Base-by-base conservation (phyloP, 1,284 basidiomycete species). In the Singerocomus inundabilis region DNA sequence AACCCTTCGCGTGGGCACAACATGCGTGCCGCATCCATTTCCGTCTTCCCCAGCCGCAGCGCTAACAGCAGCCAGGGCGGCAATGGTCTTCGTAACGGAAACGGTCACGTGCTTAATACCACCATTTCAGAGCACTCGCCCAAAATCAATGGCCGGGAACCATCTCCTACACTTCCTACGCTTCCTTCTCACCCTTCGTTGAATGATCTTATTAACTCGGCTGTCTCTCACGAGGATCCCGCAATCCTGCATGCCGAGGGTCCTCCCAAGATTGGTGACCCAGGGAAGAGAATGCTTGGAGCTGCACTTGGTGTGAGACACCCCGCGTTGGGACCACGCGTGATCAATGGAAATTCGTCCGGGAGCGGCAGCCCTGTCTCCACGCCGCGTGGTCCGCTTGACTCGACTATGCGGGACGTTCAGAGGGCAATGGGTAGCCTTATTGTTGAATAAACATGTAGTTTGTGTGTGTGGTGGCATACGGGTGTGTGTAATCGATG, bases 271-370 rank as follows among this genome's bases (percentile, higher is more conserved):
- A 90, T 91, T 59, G 89, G 88, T 30, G 85, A 91, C 67, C 86
- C 88, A 31, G 88, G 86, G 41, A 88, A 88, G 72, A 77, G 88
- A 60, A 91, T 91, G 88, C 75, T 91, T 31, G 89, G 88, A 43
- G 84, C 84, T 50, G 88, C 88, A 29, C 73, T 91, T 53, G 89
- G 88, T 43, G 77, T 91, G 48, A 78, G 88, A 68, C 88, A 90
- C 69, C 88, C 88, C 24, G 75, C 77, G 33, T 72, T 90, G 48
- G 79, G 77, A 18, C 80, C 83, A 33, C 79, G 86, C 53, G 66
- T 79, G 40, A 62, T 84, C 54, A 78, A 72, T 60, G 76, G 76
- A 43, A 69, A 66, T 54, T 43, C 44, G 10, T 21, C 50, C 7
- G 52, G 56, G n/a, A 48, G 51, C 11, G 41, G 44, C 18, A 55